These are phyloP conservation scores for Annulohypoxylon maeteangense DNA, from an alignment of 495 filamentous ascomycete genomes.

Conservation along the genomic window DNA sequence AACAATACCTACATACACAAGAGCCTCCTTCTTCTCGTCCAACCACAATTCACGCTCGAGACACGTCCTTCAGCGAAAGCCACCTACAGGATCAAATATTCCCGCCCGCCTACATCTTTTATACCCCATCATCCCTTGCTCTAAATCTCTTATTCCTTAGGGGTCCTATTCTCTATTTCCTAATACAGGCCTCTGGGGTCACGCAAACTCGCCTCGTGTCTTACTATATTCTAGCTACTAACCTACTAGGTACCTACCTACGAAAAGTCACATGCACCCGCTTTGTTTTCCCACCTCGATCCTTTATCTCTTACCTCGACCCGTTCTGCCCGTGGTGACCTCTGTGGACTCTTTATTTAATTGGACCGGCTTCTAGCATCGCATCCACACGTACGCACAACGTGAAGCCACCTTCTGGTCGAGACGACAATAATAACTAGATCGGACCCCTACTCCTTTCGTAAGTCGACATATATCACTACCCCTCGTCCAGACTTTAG, in stretches of 20 bases:
- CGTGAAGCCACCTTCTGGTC: constrained; percentile 26
- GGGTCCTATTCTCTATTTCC: not conserved
- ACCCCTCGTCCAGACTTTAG: constrained; percentile 29
- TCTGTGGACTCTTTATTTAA: constrained; percentile 38
- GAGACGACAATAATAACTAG: constrained; percentile 32
- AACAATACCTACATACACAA: no score
- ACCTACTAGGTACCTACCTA: not conserved
- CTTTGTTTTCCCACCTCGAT: constrained; percentile 8
- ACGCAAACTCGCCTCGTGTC: constrained; percentile 39
- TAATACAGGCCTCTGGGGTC: constrained; percentile 38
- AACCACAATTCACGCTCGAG: constrained; percentile 44
- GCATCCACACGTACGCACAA: constrained; percentile 34
- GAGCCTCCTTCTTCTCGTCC: constrained; percentile 37
- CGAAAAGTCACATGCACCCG: constrained; percentile 33
- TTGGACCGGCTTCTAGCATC: constrained; percentile 32
- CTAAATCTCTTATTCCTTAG: constrained; percentile 8
- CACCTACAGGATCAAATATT: constrained; percentile 42
- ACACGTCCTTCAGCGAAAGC: constrained; percentile 46
- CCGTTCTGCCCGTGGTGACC: constrained; percentile 10
- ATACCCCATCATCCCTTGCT: constrained; percentile 18
- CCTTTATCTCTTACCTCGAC: constrained; percentile 27
- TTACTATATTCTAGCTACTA: constrained; percentile 1
- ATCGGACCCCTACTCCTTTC: constrained; percentile 35
- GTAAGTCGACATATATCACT: constrained; percentile 26
- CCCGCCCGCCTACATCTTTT: constrained; percentile 28